phyloP scores from a whole-genome alignment of 2,329 filamentous ascomycete species.

The Berkeleyomyces basicola region DNA sequence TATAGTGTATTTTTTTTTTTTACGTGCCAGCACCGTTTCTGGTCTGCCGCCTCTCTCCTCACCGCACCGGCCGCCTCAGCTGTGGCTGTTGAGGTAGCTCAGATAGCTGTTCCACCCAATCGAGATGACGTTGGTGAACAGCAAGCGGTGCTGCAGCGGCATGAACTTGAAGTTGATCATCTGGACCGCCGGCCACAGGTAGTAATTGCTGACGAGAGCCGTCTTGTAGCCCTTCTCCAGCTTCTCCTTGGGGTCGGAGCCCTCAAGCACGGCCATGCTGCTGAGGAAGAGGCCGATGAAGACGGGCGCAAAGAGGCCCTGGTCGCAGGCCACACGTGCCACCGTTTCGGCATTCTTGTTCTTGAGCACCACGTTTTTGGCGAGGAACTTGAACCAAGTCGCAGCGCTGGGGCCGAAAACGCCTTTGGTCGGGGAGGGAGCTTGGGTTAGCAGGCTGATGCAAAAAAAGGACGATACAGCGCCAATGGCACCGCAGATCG shows the following conservation, averaged over 20 bases:
- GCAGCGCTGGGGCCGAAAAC: slow-evolving; percentile 81
- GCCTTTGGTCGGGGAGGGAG: slow-evolving; percentile 25
- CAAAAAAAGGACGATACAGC: not conserved
- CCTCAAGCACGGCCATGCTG: slow-evolving; percentile 73
- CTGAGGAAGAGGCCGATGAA: slow-evolving; percentile 70
- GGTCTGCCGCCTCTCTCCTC: not conserved
- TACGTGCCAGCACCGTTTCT: not conserved
- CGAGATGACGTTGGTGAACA: slow-evolving; percentile 72
- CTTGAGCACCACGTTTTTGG: slow-evolving; percentile 47
- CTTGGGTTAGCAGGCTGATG: slow-evolving; percentile 9
- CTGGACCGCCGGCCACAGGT: slow-evolving; percentile 78
- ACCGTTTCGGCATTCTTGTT: slow-evolving; percentile 53
- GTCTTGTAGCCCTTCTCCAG: slow-evolving; percentile 52
- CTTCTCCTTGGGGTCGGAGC: slow-evolving; percentile 44
- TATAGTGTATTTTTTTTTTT: not conserved
- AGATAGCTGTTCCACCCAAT: slow-evolving; percentile 50
- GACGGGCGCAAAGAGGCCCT: slow-evolving; percentile 66
- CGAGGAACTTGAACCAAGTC: slow-evolving; percentile 71
- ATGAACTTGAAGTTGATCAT: slow-evolving; percentile 75
- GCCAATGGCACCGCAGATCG: not conserved
- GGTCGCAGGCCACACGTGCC: slow-evolving; percentile 66
- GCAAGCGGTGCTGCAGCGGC: slow-evolving; percentile 64
- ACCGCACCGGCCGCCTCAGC: slow-evolving; percentile 13
- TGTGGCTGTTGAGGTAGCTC: slow-evolving; percentile 40
- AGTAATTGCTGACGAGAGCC: slow-evolving; percentile 68